Evolutionary conservation across 441 rosid species (phyloP).

Genomic region (Biscutella laevigata): DNA sequence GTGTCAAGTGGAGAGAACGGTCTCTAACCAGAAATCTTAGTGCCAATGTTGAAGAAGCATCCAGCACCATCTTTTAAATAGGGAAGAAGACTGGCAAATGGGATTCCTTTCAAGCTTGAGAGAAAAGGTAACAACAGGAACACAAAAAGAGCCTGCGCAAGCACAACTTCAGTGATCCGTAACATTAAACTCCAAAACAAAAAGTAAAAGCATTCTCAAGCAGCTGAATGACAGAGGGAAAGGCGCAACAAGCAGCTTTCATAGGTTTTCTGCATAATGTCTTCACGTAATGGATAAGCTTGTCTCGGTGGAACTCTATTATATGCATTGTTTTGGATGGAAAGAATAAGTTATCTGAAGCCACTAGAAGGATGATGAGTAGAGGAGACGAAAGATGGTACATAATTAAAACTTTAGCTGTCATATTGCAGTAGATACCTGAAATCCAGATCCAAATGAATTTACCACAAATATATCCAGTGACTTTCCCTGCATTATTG

Average conservation of each 20-base stretch:
- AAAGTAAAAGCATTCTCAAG: neutral
- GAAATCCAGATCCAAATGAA: slow-evolving; percentile 91
- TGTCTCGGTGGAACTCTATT: neutral
- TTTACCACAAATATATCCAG: slow-evolving; percentile 89
- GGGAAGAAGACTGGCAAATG: slow-evolving; percentile 49
- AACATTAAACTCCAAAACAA: neutral
- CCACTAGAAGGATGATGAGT: no score
- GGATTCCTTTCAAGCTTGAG: slow-evolving; percentile 76
- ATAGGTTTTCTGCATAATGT: neutral
- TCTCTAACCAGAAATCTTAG: slow-evolving; percentile 44
- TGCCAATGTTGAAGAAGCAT: slow-evolving; percentile 61
- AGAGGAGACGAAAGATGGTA: no score
- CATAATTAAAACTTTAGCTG: neutral
- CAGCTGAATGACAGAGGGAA: neutral
- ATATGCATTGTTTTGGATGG: neutral
- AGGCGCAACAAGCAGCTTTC: neutral
- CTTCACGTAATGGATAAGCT: neutral
- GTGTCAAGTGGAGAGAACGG: neutral
- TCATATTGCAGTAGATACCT: slow-evolving; percentile 37
- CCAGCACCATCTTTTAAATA: slow-evolving; percentile 72
- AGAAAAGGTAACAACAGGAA: slow-evolving; percentile 60
- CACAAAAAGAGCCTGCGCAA: slow-evolving; percentile 72
- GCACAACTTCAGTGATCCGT: slow-evolving; percentile 5
- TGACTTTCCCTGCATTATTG: slow-evolving; percentile 51
- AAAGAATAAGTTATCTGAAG: neutral